Evolutionary conservation across 768 basidiomycete genomes (phyloP), one percentile per base, ranked within the genome.

Genomic region (Heimioporus sp.): DNA sequence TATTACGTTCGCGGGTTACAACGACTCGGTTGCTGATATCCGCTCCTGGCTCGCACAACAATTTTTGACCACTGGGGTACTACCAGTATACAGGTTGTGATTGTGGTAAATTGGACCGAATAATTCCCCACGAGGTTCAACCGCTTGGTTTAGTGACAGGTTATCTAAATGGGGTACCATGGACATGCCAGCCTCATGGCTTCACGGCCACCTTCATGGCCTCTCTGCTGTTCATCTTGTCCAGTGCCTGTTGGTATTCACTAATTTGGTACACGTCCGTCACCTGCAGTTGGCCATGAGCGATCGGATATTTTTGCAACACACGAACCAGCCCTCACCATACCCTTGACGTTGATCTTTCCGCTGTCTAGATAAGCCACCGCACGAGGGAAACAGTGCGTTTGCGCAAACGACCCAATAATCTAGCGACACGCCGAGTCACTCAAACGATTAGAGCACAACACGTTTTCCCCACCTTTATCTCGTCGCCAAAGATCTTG

Each of bases 371-470:
- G 80, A 64, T 92, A 92, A 3, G 83, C 85, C 40, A 93, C 84
- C 5, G 90, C 90, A 7, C 92, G 83, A 38, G 90, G 90, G 80
- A 95, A 93, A 69, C 90, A 91, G 73, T 77, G 83, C 1, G 82
- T 85, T 60, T 92, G 90, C 5, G 90, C 85, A 73, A 92, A 92
- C 0, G 90, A 92, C 11, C 90, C 87, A 56, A 92, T 86, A 60
- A 92, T 90, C 86, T 89, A 8, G 49, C 42, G 15, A 41, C 47
- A 42, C 28, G 13, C 21, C 49, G 38, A 41, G 30, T 48, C n/a
- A 48, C 10, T 5, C 16, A 16, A 16, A 37, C 10, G 17, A 32
- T 45, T 45, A 38, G 16, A 37, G 2, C n/a, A 35, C 36, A 24
- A n/a, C 5, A 17, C 20, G 24, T 10, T 11, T 10, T 9, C 36